These are phyloP conservation scores for Grosmannia clavigera DNA, from an alignment of 2,329 filamentous ascomycete species.

Conservation along the genomic window DNA sequence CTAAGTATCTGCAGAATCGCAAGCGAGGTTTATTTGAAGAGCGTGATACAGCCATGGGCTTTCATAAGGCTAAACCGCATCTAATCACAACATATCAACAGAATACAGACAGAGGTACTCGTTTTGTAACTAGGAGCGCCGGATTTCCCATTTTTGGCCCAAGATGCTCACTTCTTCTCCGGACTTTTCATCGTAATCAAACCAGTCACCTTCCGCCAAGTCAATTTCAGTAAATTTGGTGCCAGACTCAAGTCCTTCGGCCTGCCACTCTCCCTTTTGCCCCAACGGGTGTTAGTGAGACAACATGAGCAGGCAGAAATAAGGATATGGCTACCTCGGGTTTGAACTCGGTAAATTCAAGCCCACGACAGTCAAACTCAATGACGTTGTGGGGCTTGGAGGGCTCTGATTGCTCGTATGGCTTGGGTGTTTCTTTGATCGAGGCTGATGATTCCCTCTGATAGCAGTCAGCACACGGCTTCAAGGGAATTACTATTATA, in stretches of 20 bases:
- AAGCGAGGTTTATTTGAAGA: no score
- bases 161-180: slow-evolving; percentile 87
- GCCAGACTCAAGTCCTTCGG: slow-evolving; percentile 64
- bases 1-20: no score
- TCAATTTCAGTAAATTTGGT: slow-evolving; percentile 78
- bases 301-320: no score
- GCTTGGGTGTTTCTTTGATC: slow-evolving; percentile 59
- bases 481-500: not conserved
- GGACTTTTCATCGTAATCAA: slow-evolving; percentile 92
- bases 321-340: slow-evolving; percentile 49
- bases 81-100: not conserved
- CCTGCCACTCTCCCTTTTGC: slow-evolving; percentile 73
- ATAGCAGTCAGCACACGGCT: not conserved
- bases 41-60: no score
- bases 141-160: slow-evolving; percentile 77
- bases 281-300: not conserved
- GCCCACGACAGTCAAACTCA: slow-evolving; percentile 83
- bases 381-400: slow-evolving; percentile 69
- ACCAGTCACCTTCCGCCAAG: slow-evolving; percentile 86
- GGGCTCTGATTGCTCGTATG: slow-evolving; percentile 61
- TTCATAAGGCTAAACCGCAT: not conserved
- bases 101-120: not conserved
- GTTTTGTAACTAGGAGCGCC: slow-evolving; percentile 42
- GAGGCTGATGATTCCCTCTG: slow-evolving; percentile 77
- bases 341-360: slow-evolving; percentile 86